A percentile compares a stretch with the other conserved stretches of the same genome.
phyloP scores from a whole-genome alignment of 1,284 basidiomycete species.

The Stereum hirsutum region DNA sequence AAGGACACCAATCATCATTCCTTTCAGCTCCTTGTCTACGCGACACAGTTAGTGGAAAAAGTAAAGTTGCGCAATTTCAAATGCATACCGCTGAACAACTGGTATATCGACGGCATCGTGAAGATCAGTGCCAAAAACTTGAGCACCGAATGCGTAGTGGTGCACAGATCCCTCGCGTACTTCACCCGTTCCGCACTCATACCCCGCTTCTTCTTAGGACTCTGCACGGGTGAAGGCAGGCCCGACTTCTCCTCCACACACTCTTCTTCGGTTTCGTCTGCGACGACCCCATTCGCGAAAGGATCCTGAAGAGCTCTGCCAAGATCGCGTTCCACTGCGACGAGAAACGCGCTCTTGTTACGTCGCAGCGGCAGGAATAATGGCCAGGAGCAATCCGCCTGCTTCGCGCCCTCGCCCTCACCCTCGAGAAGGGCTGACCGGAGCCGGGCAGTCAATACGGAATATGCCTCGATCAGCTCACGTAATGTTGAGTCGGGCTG shows the following conservation, averaged over 20 bases:
- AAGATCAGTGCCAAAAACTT: constrained; percentile 53
- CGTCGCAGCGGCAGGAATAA: constrained; percentile 59
- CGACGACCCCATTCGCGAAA: constrained; percentile 21
- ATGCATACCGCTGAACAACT: constrained; percentile 58
- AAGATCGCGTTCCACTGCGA: constrained; percentile 53
- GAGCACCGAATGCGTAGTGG: constrained; percentile 56
- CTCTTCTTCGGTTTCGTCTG: constrained; percentile 2
- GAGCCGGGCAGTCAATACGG: constrained; percentile 53
- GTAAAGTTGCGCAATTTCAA: no score
- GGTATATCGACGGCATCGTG: constrained; percentile 45
- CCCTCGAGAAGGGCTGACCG: constrained; percentile 35
- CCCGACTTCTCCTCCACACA: constrained; percentile 9
- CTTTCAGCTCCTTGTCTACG: constrained; percentile 46
- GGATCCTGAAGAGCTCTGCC: constrained; percentile 54
- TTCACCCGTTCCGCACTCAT: constrained; percentile 70
- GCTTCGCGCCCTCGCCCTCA: no score
- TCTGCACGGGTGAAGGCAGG: constrained; percentile 40
- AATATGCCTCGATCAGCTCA: constrained; percentile 65
- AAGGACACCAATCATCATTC: constrained; percentile 52
- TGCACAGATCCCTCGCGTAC: constrained; percentile 66
- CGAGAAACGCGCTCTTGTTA: constrained; percentile 37
- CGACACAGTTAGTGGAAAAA: no score
- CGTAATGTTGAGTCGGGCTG: constrained; percentile 33
- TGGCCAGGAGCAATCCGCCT: constrained; percentile 54
- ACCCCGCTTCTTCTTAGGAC: constrained; percentile 52